Evolutionary conservation across 495 filamentous ascomycete species (phyloP), one percentile per base, ranked within the genome.

Genomic region (Haplographium delicatum): DNA sequence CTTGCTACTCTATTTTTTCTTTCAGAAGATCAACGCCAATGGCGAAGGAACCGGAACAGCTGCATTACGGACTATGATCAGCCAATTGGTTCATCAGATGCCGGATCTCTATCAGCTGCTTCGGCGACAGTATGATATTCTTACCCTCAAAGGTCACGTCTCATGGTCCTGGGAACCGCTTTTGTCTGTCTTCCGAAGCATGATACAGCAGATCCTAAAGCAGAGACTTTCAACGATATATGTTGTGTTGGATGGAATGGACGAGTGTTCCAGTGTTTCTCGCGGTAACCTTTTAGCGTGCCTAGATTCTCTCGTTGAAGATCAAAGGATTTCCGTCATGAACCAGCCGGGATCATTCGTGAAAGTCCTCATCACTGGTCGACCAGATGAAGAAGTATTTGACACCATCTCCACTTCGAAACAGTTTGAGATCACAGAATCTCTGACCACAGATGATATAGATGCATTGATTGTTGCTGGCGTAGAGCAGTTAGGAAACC

Each of bases 101-200:
- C 50, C 50, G 16, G 18, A 39, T 18, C 18, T 38, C 10, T 6
- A 19, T 18, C 24, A 23, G 4, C 9, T 43, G 11, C 5, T 53
- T 4, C 28, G 15, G 24, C 41, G 16, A 28, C 30, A 18, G 1
- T 46, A 53, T 23, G 13, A 46, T 18, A 2, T 39, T 18, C 23
- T 53, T 3, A 10, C 40, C 2, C 2, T 15, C 9, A 38, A 15
- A 45, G 41, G 40, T 1, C 7, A 4, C 27, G 4, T 46, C n/a
- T 16, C n/a, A 27, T 53, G 50, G 50, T 45, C 50, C 1, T 46
- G 27, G 11, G 50, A 53, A 20, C 15, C n/a, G 4, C 41, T 53
- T 24, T n/a, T 34, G 13, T 11, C 2, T 20, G 16, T 46, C 20
- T 26, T 53, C 24, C 7, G 5, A 7, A 23, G 13, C 8, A 53